These are phyloP conservation scores for Colletotrichum cordylinicola DNA, from an alignment of 2,329 filamentous ascomycete genomes.

Conservation along the genomic window DNA sequence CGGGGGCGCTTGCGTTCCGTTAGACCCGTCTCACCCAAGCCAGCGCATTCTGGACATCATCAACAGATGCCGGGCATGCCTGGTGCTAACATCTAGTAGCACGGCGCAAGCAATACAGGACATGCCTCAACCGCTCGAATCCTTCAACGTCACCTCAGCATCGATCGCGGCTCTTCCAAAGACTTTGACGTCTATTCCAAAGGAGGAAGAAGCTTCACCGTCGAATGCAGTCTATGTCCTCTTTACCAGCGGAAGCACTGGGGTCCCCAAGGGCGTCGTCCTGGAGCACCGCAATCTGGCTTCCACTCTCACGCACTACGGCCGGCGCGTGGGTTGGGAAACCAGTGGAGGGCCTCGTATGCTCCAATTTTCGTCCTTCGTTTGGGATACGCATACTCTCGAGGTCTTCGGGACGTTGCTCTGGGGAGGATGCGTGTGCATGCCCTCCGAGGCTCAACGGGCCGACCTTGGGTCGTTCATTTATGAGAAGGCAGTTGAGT, in stretches of 20 bases:
- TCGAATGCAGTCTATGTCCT: background rate
- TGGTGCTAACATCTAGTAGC: background rate
- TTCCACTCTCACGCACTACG: background rate
- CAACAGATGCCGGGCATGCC: background rate
- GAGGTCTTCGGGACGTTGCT: background rate
- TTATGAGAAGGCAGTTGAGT: background rate
- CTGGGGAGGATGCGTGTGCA: background rate
- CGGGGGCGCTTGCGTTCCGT: slow-evolving; percentile 33
- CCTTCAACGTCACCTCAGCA: background rate
- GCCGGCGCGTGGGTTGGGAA: background rate
- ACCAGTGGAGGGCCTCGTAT: background rate
- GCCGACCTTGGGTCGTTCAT: background rate
- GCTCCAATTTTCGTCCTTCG: background rate
- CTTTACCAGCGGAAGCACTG: background rate
- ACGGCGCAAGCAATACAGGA: background rate
- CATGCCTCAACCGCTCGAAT: background rate
- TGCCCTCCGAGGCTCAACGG: background rate
- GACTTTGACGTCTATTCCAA: background rate
- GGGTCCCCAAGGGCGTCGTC: background rate
- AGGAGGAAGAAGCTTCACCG: background rate
- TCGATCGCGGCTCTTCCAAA: background rate
- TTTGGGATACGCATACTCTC: background rate
- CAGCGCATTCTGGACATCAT: background rate
- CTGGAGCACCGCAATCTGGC: background rate
- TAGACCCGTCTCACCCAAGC: slow-evolving; percentile 26